phyloP scores from a whole-genome alignment of 176 grass and related monocot species.

The Carex myosuroides region DNA sequence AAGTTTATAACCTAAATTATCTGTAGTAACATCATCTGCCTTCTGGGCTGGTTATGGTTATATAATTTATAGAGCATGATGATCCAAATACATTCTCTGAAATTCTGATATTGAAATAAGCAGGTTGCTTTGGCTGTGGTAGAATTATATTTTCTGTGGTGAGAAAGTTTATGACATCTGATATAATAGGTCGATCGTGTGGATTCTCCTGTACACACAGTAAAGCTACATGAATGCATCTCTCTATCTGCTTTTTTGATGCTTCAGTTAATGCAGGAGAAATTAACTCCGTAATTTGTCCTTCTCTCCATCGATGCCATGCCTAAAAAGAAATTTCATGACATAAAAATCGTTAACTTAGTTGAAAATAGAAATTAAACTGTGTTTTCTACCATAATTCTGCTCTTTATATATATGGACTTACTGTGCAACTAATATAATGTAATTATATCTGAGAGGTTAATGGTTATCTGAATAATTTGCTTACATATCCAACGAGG shows the following conservation, averaged over 20 bases:
- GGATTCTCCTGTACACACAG: slow-evolving; percentile 23
- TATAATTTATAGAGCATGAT: background rate
- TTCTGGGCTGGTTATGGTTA: background rate
- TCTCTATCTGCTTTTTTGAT: background rate
- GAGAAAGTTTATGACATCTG: slow-evolving; percentile 5
- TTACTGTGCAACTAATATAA: background rate
- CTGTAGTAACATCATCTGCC: slow-evolving; percentile 1
- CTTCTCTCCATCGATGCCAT: slow-evolving; percentile 8
- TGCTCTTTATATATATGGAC: too few species aligned
- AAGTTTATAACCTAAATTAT: background rate
- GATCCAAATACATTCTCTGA: background rate
- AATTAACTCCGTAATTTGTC: slow-evolving; percentile 7
- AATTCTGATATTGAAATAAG: slow-evolving; percentile 23
- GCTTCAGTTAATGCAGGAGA: background rate
- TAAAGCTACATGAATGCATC: slow-evolving; percentile 17
- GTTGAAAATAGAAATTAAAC: background rate
- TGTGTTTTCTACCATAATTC: too few species aligned
- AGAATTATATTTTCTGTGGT: slow-evolving; percentile 7
- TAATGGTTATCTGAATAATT: background rate
- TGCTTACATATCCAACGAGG: slow-evolving; percentile 30
- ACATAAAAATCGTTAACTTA: background rate
- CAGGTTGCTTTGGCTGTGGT: slow-evolving; percentile 8
- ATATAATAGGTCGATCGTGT: background rate
- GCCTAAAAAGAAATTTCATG: background rate
- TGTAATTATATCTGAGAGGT: background rate